Conservation (phyloP, 441 rosid species). For the Geranium incanum region DNA sequence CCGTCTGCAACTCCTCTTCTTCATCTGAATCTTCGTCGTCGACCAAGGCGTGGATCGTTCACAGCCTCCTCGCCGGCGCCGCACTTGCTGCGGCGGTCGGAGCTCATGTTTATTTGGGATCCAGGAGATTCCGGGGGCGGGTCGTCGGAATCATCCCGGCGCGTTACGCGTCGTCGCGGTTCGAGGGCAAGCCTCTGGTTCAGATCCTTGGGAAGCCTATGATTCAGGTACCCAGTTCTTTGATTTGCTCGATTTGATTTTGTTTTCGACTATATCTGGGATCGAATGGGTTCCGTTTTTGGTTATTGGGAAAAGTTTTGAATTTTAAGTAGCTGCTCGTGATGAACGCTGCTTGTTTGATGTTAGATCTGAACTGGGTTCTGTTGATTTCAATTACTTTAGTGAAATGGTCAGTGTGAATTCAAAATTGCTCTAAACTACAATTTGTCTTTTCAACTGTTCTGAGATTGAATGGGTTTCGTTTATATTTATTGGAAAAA, state of each 20-base stretch:
- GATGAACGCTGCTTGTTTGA: neutral
- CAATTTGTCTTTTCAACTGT: neutral
- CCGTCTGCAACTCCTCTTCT: conserved; percentile 33
- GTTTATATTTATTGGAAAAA: neutral
- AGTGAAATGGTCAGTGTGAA: neutral
- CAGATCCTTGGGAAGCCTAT: conserved; percentile 85
- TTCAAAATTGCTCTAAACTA: neutral
- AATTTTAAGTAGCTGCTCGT: neutral
- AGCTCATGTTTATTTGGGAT: conserved; percentile 50
- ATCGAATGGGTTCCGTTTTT: neutral
- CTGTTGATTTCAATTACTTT: neutral
- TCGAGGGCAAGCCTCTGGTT: conserved; percentile 80
- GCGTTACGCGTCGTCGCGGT: conserved; percentile 79
- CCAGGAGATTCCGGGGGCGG: conserved; percentile 57
- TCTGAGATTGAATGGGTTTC: neutral
- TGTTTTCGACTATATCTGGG: neutral
- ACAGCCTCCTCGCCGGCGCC: conserved; percentile 58
- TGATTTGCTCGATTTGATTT: conserved; percentile 3
- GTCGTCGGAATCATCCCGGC: conserved; percentile 91
- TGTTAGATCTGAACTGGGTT: conserved; percentile 7
- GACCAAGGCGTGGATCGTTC: conserved; percentile 54
- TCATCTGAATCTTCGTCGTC: conserved; percentile 39
- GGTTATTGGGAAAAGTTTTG: neutral
- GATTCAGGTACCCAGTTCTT: conserved; percentile 61
- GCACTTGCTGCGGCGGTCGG: conserved; percentile 63